phyloP scores from a whole-genome alignment of 495 filamentous ascomycete species.

The Neurospora sp. region DNA sequence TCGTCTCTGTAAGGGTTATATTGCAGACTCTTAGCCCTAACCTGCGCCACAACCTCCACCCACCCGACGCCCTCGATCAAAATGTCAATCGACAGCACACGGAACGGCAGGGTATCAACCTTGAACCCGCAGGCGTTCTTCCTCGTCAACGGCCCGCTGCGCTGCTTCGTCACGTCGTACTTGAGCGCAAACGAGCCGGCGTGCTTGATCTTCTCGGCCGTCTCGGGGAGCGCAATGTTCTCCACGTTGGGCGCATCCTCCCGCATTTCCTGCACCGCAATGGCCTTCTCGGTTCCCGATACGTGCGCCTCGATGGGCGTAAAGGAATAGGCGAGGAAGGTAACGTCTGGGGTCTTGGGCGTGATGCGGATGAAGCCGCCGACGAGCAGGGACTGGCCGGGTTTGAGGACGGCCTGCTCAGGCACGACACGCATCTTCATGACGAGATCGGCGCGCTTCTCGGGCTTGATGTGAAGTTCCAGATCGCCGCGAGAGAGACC shows the following conservation, averaged over 20 bases:
- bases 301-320: slow-evolving; percentile 62
- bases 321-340: slow-evolving; percentile 69
- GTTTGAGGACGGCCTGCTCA: slow-evolving; percentile 58
- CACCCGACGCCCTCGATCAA: slow-evolving; percentile 87
- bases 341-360: slow-evolving; percentile 34
- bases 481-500: slow-evolving; percentile 69
- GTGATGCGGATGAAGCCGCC: slow-evolving; percentile 87
- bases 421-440: slow-evolving; percentile 65
- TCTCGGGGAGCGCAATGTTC: slow-evolving; percentile 48
- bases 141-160: slow-evolving; percentile 50
- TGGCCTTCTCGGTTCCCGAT: slow-evolving; percentile 68
- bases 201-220: slow-evolving; percentile 44
- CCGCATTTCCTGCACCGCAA: slow-evolving; percentile 50
- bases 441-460: slow-evolving; percentile 54
- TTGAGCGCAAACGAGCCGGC: slow-evolving; percentile 67
- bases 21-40: slow-evolving; percentile 45
- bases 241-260: slow-evolving; percentile 41
- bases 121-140: slow-evolving; percentile 42
- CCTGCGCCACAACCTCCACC: slow-evolving; percentile 80
- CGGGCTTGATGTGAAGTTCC: slow-evolving; percentile 52
- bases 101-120: slow-evolving; percentile 59
- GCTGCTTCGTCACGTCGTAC: slow-evolving; percentile 70
- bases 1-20: not conserved
- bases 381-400: slow-evolving; percentile 73
- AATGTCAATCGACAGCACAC: slow-evolving; percentile 68